Evolutionary conservation across 192 early-diverging fungal genomes (phyloP).

Genomic region (Funneliformis mosseae): DNA sequence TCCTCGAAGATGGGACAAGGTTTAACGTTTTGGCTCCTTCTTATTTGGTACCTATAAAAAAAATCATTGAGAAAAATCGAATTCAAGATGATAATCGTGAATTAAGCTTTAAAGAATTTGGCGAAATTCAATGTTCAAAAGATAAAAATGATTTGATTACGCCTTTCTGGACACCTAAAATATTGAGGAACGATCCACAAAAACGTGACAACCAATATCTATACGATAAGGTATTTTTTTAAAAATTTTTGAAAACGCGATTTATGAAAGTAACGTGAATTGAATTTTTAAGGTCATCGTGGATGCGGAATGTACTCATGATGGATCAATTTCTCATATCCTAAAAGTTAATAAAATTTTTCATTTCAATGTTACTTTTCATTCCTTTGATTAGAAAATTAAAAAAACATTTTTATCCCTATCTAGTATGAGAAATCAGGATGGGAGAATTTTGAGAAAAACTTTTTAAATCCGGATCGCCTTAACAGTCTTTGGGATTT

Average conservation of each 20-base stretch:
- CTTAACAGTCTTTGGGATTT: conserved; percentile 61
- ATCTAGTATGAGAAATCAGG: conserved; percentile 74
- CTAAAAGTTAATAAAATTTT: conserved; percentile 52
- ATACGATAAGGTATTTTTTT: conserved; percentile 52
- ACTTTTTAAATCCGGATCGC: conserved; percentile 68
- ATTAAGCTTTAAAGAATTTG: background rate
- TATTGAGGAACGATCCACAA: conserved; percentile 66
- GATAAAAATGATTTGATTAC: conserved; percentile 18
- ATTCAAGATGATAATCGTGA: no score
- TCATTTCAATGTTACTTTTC: background rate
- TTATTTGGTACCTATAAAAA: conserved; percentile 22
- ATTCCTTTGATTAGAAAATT: background rate
- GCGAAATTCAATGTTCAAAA: conserved; percentile 7
- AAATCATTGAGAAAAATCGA: conserved; percentile 4
- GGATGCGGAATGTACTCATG: conserved; percentile 83
- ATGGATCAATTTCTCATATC: conserved; percentile 84
- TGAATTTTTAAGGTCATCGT: conserved; percentile 48
- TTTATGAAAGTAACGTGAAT: background rate
- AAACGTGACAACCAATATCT: conserved; percentile 70
- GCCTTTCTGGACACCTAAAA: conserved; percentile 79
- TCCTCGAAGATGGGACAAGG: conserved; percentile 78
- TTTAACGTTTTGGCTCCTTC: conserved; percentile 75
- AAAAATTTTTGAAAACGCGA: background rate
- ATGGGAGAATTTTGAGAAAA: conserved; percentile 79
- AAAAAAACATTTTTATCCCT: background rate